Evolutionary conservation across 1,284 basidiomycete species (phyloP).

Genomic region (Chondrostereum purpureum): DNA sequence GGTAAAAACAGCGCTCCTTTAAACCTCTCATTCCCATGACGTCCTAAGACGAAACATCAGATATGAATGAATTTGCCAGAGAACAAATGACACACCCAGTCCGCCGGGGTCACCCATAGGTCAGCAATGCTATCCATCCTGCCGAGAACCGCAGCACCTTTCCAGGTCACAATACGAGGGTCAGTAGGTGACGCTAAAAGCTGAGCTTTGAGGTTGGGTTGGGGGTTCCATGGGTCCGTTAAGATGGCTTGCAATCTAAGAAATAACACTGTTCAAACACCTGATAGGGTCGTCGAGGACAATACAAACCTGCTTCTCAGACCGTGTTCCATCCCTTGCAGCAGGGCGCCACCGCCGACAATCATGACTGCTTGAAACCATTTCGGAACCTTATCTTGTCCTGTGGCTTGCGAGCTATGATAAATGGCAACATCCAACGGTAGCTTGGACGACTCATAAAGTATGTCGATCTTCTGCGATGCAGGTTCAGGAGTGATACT

Average conservation of each 20-base stretch:
- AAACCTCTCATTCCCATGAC: constrained; percentile 71
- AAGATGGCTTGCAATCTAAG: constrained; percentile 75
- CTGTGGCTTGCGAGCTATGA: constrained; percentile 80
- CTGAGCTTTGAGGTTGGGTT: constrained; percentile 79
- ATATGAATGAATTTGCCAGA: constrained; percentile 1
- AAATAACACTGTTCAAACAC: constrained; percentile 10
- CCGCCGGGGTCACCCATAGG: constrained; percentile 80
- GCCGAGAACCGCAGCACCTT: constrained; percentile 89
- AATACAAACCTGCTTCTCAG: constrained; percentile 65
- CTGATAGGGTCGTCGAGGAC: constrained; percentile 4
- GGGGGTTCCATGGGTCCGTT: constrained; percentile 28
- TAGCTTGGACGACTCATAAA: constrained; percentile 82
- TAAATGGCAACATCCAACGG: constrained; percentile 94
- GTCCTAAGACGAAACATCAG: constrained; percentile 39
- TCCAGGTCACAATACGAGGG: constrained; percentile 87
- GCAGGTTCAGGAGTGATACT: constrained; percentile 14
- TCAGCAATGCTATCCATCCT: constrained; percentile 88
- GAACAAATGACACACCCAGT: constrained; percentile 62
- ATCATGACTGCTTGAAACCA: constrained; percentile 87
- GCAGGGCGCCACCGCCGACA: constrained; percentile 74
- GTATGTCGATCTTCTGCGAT: constrained; percentile 60
- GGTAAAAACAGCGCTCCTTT: constrained; percentile 74
- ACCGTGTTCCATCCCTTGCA: constrained; percentile 72
- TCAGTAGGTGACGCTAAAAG: constrained; percentile 92
- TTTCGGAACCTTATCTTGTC: constrained; percentile 87